Evolutionary conservation across 108 stramenopile genomes (phyloP).

Genomic region (Nitzschia inconspicua): DNA sequence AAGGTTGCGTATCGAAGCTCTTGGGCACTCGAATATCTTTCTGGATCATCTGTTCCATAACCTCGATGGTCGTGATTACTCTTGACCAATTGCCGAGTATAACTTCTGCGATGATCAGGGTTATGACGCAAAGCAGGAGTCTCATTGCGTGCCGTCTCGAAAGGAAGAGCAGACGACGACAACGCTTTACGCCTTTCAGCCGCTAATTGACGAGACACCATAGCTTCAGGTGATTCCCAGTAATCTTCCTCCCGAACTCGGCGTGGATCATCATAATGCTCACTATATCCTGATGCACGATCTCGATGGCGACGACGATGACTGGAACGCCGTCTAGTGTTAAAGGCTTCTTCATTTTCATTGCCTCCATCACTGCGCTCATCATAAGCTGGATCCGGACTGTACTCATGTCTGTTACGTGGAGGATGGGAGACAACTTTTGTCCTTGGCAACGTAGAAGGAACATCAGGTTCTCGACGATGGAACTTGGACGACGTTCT

Average conservation of each 20-base stretch:
- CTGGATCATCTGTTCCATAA: too few species aligned
- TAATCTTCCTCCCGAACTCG: neutral
- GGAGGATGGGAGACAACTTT: too few species aligned
- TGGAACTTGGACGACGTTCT: neutral
- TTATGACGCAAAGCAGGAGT: conserved; percentile 11
- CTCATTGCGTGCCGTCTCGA: neutral
- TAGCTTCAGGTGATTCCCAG: neutral
- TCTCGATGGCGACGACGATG: neutral
- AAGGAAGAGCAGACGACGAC: too few species aligned
- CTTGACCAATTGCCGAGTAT: too few species aligned
- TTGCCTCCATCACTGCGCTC: neutral
- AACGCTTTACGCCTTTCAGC: too few species aligned
- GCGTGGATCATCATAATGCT: neutral
- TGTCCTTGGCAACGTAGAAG: neutral
- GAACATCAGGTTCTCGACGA: neutral
- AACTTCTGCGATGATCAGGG: conserved; percentile 4
- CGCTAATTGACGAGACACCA: neutral
- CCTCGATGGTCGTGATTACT: too few species aligned
- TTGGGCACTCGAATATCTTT: too few species aligned
- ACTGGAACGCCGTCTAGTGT: neutral
- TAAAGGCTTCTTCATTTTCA: neutral
- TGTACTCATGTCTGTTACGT: too few species aligned
- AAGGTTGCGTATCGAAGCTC: too few species aligned
- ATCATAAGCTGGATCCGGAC: too few species aligned
- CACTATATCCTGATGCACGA: neutral